Percentiles rank a stretch among this genome's conserved stretches.
These are phyloP conservation scores for Effrenium voratum DNA, from an alignment of 73 alveolate species.

Conservation along the genomic window DNA sequence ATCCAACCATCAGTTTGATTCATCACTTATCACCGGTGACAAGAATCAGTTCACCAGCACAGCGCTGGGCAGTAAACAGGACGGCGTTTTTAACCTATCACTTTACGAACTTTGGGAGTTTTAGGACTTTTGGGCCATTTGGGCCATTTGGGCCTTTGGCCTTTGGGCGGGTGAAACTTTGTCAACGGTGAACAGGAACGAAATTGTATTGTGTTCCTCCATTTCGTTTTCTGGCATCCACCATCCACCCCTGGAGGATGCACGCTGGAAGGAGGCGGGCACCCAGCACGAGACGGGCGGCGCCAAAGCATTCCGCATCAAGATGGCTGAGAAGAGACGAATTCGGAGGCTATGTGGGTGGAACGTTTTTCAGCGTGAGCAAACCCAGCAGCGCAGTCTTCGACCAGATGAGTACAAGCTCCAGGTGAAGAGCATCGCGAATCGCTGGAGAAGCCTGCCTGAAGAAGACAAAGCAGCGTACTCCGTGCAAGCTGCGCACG, in stretches of 20 bases:
- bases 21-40: too few species aligned
- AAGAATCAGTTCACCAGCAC: too few species aligned
- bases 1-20: too few species aligned
- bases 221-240: not conserved
- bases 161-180: not conserved
- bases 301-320: not conserved
- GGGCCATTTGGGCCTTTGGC: not conserved
- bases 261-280: not conserved
- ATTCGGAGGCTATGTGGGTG: not conserved
- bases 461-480: not conserved
- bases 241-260: not conserved
- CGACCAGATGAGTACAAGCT: too few species aligned
- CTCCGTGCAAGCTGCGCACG: not conserved
- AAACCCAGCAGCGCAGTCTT: not conserved
- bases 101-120: too few species aligned
- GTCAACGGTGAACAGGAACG: not conserved
- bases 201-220: not conserved
- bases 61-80: too few species aligned
- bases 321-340: too few species aligned
- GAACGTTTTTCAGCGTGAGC: slow-evolving; percentile 25
- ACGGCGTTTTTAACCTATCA: too few species aligned
- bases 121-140: not conserved
- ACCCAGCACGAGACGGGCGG: not conserved
- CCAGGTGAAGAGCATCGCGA: not conserved
- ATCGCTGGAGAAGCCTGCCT: not conserved